Evolutionary conservation across 306 rosid species (phyloP).

Genomic region (Geum urbanum): DNA sequence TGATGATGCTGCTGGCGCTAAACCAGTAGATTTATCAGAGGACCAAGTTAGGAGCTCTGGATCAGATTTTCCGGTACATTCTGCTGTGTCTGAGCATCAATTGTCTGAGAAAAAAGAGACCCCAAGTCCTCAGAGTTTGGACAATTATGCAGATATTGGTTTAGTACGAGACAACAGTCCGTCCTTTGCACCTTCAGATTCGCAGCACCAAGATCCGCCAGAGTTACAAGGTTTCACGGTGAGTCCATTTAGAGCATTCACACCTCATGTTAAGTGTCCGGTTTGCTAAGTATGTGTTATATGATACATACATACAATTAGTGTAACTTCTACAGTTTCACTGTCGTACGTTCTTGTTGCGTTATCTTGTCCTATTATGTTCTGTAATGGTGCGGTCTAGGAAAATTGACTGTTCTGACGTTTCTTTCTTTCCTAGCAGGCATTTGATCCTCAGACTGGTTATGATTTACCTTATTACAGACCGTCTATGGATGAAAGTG

Average conservation of each 20-base stretch:
- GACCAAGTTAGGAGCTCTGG: constrained; percentile 49
- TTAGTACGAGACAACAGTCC: constrained; percentile 62
- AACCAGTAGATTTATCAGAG: constrained; percentile 51
- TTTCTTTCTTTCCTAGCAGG: constrained; percentile 48
- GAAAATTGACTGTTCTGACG: constrained; percentile 23
- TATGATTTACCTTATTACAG: constrained; percentile 82
- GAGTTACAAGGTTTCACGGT: constrained; percentile 85
- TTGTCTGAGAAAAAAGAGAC: constrained; percentile 60
- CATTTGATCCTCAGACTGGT: constrained; percentile 78
- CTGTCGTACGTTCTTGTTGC: not conserved
- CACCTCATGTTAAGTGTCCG: constrained; percentile 2
- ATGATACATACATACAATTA: not conserved
- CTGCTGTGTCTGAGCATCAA: constrained; percentile 54
- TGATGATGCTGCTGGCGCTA: constrained; percentile 57
- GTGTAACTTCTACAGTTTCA: not conserved
- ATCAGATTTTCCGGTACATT: constrained; percentile 60
- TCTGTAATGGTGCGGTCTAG: not conserved
- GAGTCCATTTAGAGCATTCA: constrained; percentile 27
- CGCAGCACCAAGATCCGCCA: constrained; percentile 68
- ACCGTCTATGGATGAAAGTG: constrained; percentile 70
- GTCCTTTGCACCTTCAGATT: constrained; percentile 56
- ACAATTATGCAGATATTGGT: constrained; percentile 63
- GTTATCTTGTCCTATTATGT: not conserved
- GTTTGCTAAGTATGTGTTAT: not conserved
- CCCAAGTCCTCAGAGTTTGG: constrained; percentile 57